These are phyloP conservation scores for Xerocomellus intermedius DNA, from an alignment of 768 basidiomycete species.

Conservation along the genomic window DNA sequence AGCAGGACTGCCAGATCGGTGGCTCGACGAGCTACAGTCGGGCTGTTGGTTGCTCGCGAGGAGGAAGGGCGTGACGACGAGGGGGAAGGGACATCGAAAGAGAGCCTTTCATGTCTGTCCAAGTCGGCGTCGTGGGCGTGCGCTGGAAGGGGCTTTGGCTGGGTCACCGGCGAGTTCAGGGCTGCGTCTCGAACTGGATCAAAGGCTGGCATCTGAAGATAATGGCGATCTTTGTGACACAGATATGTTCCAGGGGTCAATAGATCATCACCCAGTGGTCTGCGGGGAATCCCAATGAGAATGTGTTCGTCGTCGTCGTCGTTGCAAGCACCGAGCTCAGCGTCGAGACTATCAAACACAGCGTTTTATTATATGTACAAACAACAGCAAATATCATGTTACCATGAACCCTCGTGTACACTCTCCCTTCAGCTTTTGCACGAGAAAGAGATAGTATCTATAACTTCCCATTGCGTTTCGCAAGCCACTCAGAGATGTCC, in stretches of 20 bases:
- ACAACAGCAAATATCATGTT: constrained; percentile 2
- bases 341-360: background rate
- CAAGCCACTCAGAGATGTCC: constrained; percentile 58
- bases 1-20: constrained; percentile 78
- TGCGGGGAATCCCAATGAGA: background rate
- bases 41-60: constrained; percentile 39
- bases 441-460: background rate
- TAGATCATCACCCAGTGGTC: constrained; percentile 12
- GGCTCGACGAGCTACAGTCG: constrained; percentile 56
- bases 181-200: constrained; percentile 88
- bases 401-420: background rate
- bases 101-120: constrained; percentile 28
- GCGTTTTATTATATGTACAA: background rate
- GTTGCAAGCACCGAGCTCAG: background rate
- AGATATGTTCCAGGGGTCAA: constrained; percentile 7
- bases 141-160: constrained; percentile 37
- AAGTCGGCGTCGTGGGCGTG: constrained; percentile 26
- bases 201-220: constrained; percentile 46
- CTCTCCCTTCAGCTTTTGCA: too few species aligned
- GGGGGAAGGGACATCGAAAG: constrained; percentile 36
- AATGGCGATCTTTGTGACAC: background rate
- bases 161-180: constrained; percentile 68
- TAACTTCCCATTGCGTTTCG: background rate
- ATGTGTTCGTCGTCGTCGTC: constrained; percentile 13
- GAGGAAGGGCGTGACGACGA: constrained; percentile 37